phyloP scores from a whole-genome alignment of 2,329 filamentous ascomycete species.

The Pestalotiopsis sp. region DNA sequence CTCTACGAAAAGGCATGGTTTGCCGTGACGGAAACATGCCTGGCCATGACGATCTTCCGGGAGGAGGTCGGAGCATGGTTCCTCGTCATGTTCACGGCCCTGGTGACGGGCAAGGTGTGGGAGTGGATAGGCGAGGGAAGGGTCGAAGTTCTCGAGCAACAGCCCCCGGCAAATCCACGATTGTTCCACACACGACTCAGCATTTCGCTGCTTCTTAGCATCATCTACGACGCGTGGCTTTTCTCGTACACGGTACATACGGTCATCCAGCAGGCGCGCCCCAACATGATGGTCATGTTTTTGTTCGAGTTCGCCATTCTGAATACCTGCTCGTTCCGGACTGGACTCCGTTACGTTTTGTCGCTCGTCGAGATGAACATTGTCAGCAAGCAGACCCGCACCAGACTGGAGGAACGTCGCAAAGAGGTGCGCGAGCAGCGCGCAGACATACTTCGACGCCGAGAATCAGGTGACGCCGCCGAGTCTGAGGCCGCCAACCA shows the following conservation, averaged over 20 bases:
- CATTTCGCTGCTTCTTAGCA: conserved; percentile 76
- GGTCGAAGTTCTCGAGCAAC: conserved; percentile 92
- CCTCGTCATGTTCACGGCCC: conserved; percentile 90
- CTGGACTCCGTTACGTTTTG: conserved; percentile 76
- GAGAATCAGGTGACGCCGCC: conserved; percentile 47
- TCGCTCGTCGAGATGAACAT: conserved; percentile 79
- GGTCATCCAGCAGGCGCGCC: conserved; percentile 84
- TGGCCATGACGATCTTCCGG: conserved; percentile 98
- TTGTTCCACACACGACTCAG: conserved; percentile 86
- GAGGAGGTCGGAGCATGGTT: conserved; percentile 96
- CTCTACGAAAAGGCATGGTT: conserved; percentile 98
- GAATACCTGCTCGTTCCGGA: conserved; percentile 78
- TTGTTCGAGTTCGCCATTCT: conserved; percentile 95
- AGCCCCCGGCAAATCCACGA: conserved; percentile 85
- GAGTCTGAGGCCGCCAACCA: conserved; percentile 50
- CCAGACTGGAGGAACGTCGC: conserved; percentile 69
- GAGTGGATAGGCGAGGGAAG: conserved; percentile 96
- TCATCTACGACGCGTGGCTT: conserved; percentile 79
- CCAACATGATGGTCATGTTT: conserved; percentile 99
- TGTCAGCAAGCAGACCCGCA: conserved; percentile 71
- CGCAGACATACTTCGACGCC: conserved; percentile 52
- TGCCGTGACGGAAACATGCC: conserved; percentile 91
- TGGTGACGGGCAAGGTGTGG: conserved; percentile 92
- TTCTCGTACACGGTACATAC: conserved; percentile 80
- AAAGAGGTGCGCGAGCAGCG: conserved; percentile 66